Conservation (phyloP, 1,139 yeast genomes). For the Yamadazyma membranifaciens region DNA sequence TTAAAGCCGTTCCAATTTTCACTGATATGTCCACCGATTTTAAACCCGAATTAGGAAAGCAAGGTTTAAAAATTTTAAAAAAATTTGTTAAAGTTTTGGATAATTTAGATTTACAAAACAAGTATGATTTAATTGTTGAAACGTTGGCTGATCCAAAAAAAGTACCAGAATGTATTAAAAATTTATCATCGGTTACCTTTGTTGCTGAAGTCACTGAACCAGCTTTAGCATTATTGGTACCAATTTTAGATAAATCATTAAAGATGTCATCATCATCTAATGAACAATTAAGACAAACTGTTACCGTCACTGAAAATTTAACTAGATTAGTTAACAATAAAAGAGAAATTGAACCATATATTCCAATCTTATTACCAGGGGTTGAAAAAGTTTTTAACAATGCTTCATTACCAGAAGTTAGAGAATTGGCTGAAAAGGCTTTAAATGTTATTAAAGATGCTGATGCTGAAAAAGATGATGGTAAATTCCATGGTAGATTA, state of each 20-base stretch:
- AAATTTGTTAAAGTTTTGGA: slow-evolving; percentile 80
- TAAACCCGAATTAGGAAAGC: slow-evolving; percentile 92
- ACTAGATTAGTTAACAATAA: slow-evolving; percentile 94
- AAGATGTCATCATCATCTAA: slow-evolving; percentile 88
- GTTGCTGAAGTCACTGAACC: slow-evolving; percentile 99
- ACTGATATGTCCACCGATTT: slow-evolving; percentile 92
- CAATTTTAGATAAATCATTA: slow-evolving; percentile 87
- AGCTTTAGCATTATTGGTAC: slow-evolving; percentile 84
- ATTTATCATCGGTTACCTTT: slow-evolving; percentile 89
- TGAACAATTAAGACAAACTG: slow-evolving; percentile 95
- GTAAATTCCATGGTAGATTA: slow-evolving; percentile 75
- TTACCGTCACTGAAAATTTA: slow-evolving; percentile 91
- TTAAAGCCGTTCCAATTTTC: slow-evolving; percentile 75
- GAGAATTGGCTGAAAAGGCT: slow-evolving; percentile 90
- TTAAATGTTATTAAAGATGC: slow-evolving; percentile 79
- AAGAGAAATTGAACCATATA: slow-evolving; percentile 82
- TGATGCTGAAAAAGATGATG: slow-evolving; percentile 62
- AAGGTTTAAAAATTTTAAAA: slow-evolving; percentile 69
- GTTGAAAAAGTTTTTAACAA: slow-evolving; percentile 83
- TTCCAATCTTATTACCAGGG: slow-evolving; percentile 87
- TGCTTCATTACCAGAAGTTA: slow-evolving; percentile 94
- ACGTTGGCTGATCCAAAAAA: slow-evolving; percentile 88
- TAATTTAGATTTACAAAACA: slow-evolving; percentile 86
- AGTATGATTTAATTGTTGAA: slow-evolving; percentile 79
- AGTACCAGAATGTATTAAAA: slow-evolving; percentile 86